These are phyloP conservation scores for Penicillium sp. DNA, from an alignment of 2,329 filamentous ascomycete species.

Conservation along the genomic window DNA sequence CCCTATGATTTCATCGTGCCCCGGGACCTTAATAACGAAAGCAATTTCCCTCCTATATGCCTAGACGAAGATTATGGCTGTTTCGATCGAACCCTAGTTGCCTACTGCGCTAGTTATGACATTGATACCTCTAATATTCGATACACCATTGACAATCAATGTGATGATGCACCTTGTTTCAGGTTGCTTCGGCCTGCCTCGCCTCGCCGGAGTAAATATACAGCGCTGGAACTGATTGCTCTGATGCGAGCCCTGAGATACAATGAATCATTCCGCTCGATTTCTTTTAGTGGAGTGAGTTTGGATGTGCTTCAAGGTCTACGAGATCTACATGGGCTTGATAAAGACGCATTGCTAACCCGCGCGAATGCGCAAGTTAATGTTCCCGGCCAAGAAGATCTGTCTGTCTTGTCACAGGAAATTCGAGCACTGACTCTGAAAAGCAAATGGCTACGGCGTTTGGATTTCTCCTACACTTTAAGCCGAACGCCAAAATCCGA, in stretches of 20 bases:
- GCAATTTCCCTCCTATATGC: conserved; percentile 51
- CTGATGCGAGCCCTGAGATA: conserved; percentile 72
- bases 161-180: conserved; percentile 71
- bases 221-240: conserved; percentile 67
- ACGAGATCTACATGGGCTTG: conserved; percentile 63
- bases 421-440: conserved; percentile 70
- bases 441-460: conserved; percentile 64
- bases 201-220: conserved; percentile 58
- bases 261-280: conserved; percentile 70
- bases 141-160: conserved; percentile 64
- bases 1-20: conserved; percentile 68
- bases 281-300: conserved; percentile 69
- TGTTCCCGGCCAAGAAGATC: conserved; percentile 57
- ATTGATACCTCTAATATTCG: conserved; percentile 70
- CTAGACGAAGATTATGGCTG: conserved; percentile 64
- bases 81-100: conserved; percentile 70
- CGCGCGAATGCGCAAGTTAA: conserved; percentile 62
- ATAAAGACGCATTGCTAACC: conserved; percentile 65
- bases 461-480: conserved; percentile 70
- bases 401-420: conserved; percentile 70
- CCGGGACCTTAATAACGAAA: conserved; percentile 57
- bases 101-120: conserved; percentile 72
- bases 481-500: conserved; percentile 59
- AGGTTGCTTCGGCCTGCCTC: conserved; percentile 63
- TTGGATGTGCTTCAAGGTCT: conserved; percentile 69